Conservation (phyloP, 495 filamentous ascomycete genomes). For the Talaromyces proteolyticus region DNA sequence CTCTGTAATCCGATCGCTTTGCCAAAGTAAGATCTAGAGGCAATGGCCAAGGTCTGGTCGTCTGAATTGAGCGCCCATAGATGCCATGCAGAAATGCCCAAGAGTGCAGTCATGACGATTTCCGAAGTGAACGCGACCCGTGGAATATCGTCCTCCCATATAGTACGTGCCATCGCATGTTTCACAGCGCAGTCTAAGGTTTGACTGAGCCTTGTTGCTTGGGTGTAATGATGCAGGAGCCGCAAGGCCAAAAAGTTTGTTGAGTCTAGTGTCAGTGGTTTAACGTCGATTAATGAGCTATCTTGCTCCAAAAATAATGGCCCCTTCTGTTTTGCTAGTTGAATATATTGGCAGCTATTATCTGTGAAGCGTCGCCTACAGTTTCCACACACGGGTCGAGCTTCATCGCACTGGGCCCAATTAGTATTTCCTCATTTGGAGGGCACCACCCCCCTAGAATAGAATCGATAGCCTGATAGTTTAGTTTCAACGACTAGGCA, state of each 20-base stretch:
- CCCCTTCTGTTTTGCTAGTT: not conserved
- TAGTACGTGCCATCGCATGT: not conserved
- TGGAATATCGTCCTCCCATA: conserved; percentile 5
- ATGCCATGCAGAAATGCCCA: conserved; percentile 7
- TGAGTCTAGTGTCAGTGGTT: conserved; percentile 1
- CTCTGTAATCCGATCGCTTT: conserved; percentile 1
- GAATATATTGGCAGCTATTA: not conserved
- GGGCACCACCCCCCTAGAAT: no score
- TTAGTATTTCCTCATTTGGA: not conserved
- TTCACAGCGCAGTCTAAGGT: not conserved
- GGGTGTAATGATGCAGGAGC: conserved; percentile 5
- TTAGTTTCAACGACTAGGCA: no score
- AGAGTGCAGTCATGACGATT: not conserved
- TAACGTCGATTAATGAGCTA: not conserved
- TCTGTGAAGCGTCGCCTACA: conserved; percentile 1
- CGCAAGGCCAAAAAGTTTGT: not conserved
- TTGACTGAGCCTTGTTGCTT: not conserved
- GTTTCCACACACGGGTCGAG: conserved; percentile 2
- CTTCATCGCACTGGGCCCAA: conserved; percentile 2
- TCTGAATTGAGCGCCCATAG: conserved; percentile 2
- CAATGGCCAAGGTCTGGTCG: not conserved
- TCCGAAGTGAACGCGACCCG: conserved; percentile 3
- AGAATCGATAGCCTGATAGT: not conserved
- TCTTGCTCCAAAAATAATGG: not conserved
- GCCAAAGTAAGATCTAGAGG: conserved; percentile 1